Percentiles rank a stretch among this genome's conserved stretches.
Conservation (phyloP, 352 stramenopile genomes). For the Pythium vanterpoolii region DNA sequence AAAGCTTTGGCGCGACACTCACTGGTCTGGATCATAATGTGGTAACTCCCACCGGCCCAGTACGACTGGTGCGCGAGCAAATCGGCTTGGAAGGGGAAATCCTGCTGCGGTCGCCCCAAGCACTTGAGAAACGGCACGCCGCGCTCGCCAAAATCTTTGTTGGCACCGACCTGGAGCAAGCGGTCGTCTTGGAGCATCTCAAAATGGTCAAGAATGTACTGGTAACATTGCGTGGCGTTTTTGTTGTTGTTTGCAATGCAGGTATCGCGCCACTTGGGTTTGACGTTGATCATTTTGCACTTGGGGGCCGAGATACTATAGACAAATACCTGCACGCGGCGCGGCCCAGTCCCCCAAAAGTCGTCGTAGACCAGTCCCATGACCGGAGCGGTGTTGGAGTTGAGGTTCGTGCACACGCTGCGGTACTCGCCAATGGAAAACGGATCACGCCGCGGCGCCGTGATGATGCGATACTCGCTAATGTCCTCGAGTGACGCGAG, state of each 20-base stretch:
- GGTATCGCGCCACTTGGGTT: slow-evolving; percentile 17
- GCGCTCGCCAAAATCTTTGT: slow-evolving; percentile 24
- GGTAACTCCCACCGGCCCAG: slow-evolving; percentile 30
- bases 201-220: slow-evolving; percentile 33
- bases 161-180: slow-evolving; percentile 19
- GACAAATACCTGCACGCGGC: slow-evolving; percentile 24
- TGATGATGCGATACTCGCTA: slow-evolving; percentile 25
- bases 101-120: slow-evolving; percentile 8
- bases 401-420: slow-evolving; percentile 19
- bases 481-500: slow-evolving; percentile 32
- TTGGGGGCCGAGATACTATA: slow-evolving; percentile 34
- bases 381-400: slow-evolving; percentile 22
- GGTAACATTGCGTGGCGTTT: slow-evolving; percentile 19
- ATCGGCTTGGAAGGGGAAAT: slow-evolving; percentile 32
- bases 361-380: slow-evolving; percentile 31
- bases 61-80: slow-evolving; percentile 29
- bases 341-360: slow-evolving; percentile 26
- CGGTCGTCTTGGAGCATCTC: slow-evolving; percentile 13
- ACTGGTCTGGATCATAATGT: slow-evolving; percentile 30
- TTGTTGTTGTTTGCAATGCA: slow-evolving; percentile 14
- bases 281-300: slow-evolving; percentile 33
- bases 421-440: slow-evolving; percentile 25
- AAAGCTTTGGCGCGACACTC: slow-evolving; percentile 14
- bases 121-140: slow-evolving; percentile 32
- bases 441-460: slow-evolving; percentile 18